Evolutionary conservation across 768 basidiomycete genomes (phyloP), one percentile per base, ranked within the genome.

Genomic region (Termitomyces eurrhizus): DNA sequence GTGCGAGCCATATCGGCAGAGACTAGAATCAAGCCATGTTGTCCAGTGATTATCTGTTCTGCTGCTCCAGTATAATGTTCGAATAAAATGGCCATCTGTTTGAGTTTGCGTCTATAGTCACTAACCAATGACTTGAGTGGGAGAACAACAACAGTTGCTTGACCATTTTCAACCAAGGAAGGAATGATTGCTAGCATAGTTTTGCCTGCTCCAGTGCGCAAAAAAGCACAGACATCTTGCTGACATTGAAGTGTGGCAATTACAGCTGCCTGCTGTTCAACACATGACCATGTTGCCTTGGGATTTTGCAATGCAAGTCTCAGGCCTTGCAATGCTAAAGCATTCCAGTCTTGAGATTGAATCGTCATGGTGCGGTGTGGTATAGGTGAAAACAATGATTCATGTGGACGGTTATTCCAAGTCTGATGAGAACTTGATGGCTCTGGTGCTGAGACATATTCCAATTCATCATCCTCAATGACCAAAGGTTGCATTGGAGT

Each of bases 161-260:
- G 1, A 3, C 32, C 16, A 1, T 14, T 11, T 21, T 59, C 58
- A 1, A 53, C 7, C 0, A 36, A 8, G 0, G 52, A 14, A 2
- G 58, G 58, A 18, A 59, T 59, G 4, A 59, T 12, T 7, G 51
- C 58, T 5, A 59, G 32, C 51, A 59, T 53, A 0, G 58, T 59
- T 4, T 59, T 59, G 0, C 51, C 58, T 9, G 51, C 41, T 3
- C 51, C 58, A 37, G 58, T 59, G 0, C 52, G n/a, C 8, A 59
- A 9, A 3, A 52, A 16, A 13, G 42, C 42, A 7, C 51, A 53
- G 5, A 59, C 58, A 46, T 59, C 58, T 1, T 1, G 9, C 5
- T 49, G 0, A 4, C 13, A 18, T 8, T n/a, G 4, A 0, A 57
- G 26, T 2, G 39, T 35, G 0, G 45, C 56, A 1, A 39, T 3